These are phyloP conservation scores for Rhynchosporium secalis DNA, from an alignment of 2,329 filamentous ascomycete species.

Conservation along the genomic window DNA sequence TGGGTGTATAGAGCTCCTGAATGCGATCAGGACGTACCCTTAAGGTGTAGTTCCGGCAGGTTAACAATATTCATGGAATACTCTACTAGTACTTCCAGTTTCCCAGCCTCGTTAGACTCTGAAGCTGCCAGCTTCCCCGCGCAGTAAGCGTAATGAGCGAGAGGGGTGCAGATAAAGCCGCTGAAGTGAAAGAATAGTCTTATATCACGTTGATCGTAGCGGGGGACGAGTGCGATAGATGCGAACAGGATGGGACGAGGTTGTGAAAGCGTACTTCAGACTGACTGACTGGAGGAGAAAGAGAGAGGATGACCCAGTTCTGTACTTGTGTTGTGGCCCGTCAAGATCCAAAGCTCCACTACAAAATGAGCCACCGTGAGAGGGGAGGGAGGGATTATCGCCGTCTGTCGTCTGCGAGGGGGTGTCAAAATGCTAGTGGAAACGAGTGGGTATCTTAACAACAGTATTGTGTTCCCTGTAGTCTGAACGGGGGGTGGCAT, in stretches of 20 bases:
- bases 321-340: constrained; percentile 23
- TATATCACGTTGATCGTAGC: constrained; percentile 12
- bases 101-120: constrained; percentile 18
- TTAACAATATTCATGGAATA: constrained; percentile 20
- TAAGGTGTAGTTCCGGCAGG: constrained; percentile 21
- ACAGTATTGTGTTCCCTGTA: constrained; percentile 30
- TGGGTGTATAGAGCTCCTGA: constrained; percentile 31
- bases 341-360: constrained; percentile 18
- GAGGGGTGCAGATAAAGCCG: constrained; percentile 24
- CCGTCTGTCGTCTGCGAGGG: constrained; percentile 9
- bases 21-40: constrained; percentile 35
- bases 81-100: constrained; percentile 13
- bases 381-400: constrained; percentile 22
- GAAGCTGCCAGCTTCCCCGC: constrained; percentile 27
- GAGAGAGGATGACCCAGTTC: constrained; percentile 18
- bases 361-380: constrained; percentile 26
- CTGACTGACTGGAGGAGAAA: constrained; percentile 3
- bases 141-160: constrained; percentile 31
- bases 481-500: constrained; percentile 18
- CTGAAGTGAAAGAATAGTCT: constrained; percentile 18
- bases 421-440: constrained; percentile 33
- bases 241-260: constrained; percentile 17
- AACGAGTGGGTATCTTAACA: constrained; percentile 28
- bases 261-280: constrained; percentile 25
- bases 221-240: constrained; percentile 16